Conservation (phyloP, 2,329 filamentous ascomycete species). For the Cladosporium sp. region DNA sequence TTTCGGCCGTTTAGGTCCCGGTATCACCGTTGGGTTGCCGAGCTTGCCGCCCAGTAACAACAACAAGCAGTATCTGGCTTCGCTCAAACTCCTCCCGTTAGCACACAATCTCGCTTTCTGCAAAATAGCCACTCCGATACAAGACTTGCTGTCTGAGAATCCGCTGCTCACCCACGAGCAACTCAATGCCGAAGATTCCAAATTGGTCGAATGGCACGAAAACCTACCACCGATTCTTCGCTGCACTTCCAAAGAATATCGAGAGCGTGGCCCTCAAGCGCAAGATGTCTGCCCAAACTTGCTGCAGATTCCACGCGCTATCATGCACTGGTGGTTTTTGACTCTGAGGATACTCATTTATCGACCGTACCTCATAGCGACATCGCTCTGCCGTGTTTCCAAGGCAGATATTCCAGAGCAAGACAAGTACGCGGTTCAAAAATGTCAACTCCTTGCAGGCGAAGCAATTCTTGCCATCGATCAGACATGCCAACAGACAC, state of each 20-base stretch:
- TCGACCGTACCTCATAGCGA: slow-evolving; percentile 65
- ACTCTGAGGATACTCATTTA: slow-evolving; percentile 73
- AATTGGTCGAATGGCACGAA: slow-evolving; percentile 67
- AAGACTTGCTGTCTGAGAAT: slow-evolving; percentile 66
- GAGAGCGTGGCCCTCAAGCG: slow-evolving; percentile 41
- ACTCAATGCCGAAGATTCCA: slow-evolving; percentile 59
- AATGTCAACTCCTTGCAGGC: slow-evolving; percentile 66
- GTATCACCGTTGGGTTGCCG: slow-evolving; percentile 61
- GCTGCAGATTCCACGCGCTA: slow-evolving; percentile 63
- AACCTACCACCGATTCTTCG: slow-evolving; percentile 51
- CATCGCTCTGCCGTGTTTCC: slow-evolving; percentile 52
- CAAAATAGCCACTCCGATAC: slow-evolving; percentile 70
- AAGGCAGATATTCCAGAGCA: slow-evolving; percentile 53
- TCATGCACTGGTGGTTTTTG: slow-evolving; percentile 80
- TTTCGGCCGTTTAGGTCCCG: slow-evolving; percentile 61
- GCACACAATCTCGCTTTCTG: slow-evolving; percentile 74
- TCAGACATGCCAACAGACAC: slow-evolving; percentile 64
- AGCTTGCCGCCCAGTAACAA: slow-evolving; percentile 34
- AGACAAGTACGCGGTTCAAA: slow-evolving; percentile 64
- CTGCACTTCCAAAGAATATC: neutral
- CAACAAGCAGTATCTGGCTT: slow-evolving; percentile 38
- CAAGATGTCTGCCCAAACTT: slow-evolving; percentile 60
- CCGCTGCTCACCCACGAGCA: slow-evolving; percentile 62
- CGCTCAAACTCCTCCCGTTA: slow-evolving; percentile 63
- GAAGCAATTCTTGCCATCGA: slow-evolving; percentile 70